A percentile compares a stretch with the other conserved stretches of the same genome.
phyloP scores from a whole-genome alignment of 495 filamentous ascomycete genomes.

The Aspergillus leporis region DNA sequence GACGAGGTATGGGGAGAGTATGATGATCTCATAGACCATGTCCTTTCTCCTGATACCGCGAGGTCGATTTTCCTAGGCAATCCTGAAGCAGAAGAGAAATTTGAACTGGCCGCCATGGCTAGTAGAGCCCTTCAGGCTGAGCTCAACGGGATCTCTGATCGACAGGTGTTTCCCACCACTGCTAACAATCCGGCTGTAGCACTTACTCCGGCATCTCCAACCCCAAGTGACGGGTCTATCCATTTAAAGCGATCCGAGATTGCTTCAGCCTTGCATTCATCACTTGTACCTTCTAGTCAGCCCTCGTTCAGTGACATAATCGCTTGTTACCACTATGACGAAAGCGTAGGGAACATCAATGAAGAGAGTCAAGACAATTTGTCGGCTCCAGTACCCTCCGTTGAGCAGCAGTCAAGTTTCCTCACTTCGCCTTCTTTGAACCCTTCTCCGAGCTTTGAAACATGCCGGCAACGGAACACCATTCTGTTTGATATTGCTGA shows the following conservation, averaged over 20 bases:
- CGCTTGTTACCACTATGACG: slow-evolving; percentile 31
- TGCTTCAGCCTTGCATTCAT: slow-evolving; percentile 42
- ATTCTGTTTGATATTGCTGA: slow-evolving; percentile 51
- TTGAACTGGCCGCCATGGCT: slow-evolving; percentile 43
- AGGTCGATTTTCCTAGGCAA: slow-evolving; percentile 14
- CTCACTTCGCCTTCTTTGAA: slow-evolving; percentile 31
- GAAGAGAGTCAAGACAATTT: slow-evolving; percentile 1
- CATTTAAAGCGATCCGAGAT: slow-evolving; percentile 44
- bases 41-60: slow-evolving; percentile 54
- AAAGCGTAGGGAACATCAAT: slow-evolving; percentile 15
- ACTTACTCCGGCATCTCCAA: slow-evolving; percentile 26
- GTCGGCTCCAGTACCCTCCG: slow-evolving; percentile 14
- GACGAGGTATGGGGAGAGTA: slow-evolving; percentile 97
- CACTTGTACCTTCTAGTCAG: slow-evolving; percentile 40
- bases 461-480: slow-evolving; percentile 40
- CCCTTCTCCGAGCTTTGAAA: slow-evolving; percentile 32
- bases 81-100: slow-evolving; percentile 24
- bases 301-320: slow-evolving; percentile 42
- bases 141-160: slow-evolving; percentile 25
- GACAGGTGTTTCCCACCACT: slow-evolving; percentile 9
- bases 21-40: slow-evolving; percentile 81
- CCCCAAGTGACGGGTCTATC: slow-evolving; percentile 36
- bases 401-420: slow-evolving; percentile 32
- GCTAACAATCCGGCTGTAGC: slow-evolving; percentile 22
- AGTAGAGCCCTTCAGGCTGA: slow-evolving; percentile 44